A percentile compares a stretch with the other conserved stretches of the same genome.
Evolutionary conservation across 306 rosid genomes (phyloP).

Genomic region (Rosa multiflora): DNA sequence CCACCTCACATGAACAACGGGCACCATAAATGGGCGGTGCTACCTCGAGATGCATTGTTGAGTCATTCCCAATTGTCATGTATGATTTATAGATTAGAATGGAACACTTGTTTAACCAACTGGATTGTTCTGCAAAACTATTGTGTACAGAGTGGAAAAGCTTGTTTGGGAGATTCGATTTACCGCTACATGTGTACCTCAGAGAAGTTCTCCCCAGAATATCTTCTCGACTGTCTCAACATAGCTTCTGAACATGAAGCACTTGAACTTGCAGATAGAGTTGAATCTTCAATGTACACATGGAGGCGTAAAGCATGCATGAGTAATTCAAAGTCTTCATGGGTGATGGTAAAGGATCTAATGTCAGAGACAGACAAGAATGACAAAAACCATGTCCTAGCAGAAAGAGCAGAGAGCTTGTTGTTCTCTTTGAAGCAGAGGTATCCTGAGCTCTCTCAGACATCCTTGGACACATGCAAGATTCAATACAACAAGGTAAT

Average conservation of each 20-base stretch:
- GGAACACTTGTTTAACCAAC: not conserved
- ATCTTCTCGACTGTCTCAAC: constrained; percentile 63
- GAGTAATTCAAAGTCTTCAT: constrained; percentile 80
- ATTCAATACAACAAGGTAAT: constrained; percentile 79
- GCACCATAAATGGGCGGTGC: too few relatives aligned
- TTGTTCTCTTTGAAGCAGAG: constrained; percentile 80
- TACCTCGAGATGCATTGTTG: too few relatives aligned
- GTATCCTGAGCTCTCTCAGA: constrained; percentile 89
- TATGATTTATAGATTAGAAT: not conserved
- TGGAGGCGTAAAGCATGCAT: constrained; percentile 93
- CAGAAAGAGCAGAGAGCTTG: constrained; percentile 79
- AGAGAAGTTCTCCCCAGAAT: constrained; percentile 71
- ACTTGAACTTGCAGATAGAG: constrained; percentile 76
- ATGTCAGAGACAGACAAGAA: constrained; percentile 58
- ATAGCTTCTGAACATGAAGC: constrained; percentile 90
- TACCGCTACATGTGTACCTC: constrained; percentile 58
- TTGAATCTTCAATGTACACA: constrained; percentile 93
- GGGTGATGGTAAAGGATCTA: constrained; percentile 81
- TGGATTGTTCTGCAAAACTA: not conserved
- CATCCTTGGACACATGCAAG: constrained; percentile 88
- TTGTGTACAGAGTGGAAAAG: constrained; percentile 66
- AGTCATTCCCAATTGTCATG: too few relatives aligned
- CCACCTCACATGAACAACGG: too few relatives aligned
- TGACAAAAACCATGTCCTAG: constrained; percentile 76
- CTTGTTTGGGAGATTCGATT: constrained; percentile 74